These are phyloP conservation scores for Achaetomiella virescens DNA, from an alignment of 495 filamentous ascomycete species.

Conservation along the genomic window DNA sequence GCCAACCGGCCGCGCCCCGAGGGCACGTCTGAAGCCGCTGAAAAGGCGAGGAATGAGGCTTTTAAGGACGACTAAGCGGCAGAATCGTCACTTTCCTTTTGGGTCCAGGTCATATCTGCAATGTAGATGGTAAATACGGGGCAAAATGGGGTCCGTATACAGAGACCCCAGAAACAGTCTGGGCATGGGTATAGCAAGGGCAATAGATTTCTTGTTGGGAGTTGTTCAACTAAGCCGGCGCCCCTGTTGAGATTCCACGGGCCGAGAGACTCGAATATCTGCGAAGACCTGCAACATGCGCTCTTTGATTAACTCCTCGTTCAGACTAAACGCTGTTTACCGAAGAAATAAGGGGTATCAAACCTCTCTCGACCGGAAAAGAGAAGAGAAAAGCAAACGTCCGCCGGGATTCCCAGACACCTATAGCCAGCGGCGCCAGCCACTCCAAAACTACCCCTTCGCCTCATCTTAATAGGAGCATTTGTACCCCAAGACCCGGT, in stretches of 20 bases:
- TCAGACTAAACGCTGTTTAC: too few species aligned
- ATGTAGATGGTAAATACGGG: not conserved
- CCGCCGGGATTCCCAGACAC: too few species aligned
- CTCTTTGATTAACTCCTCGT: conserved; percentile 46
- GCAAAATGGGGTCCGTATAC: not conserved
- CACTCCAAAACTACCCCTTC: too few species aligned
- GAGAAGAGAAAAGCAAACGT: too few species aligned
- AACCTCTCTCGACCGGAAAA: too few species aligned
- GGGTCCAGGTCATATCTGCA: not conserved
- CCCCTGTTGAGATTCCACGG: too few species aligned
- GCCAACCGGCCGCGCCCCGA: conserved; percentile 31
- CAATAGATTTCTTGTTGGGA: not conserved
- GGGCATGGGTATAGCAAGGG: not conserved
- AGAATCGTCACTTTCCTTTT: not conserved
- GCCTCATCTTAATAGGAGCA: too few species aligned
- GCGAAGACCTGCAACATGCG: not conserved
- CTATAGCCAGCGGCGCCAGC: too few species aligned
- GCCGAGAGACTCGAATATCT: too few species aligned
- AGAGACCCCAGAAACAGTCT: not conserved
- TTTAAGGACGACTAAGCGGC: conserved; percentile 32
- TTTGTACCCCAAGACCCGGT: too few species aligned
- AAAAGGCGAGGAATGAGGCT: conserved; percentile 34
- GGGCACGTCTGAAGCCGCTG: conserved; percentile 26
- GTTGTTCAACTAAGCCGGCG: too few species aligned
- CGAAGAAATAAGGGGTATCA: too few species aligned